Evolutionary conservation across 2,329 filamentous ascomycete species (phyloP), one percentile per base, ranked within the genome.

Genomic region (Coniosporium tulheliwenetii): DNA sequence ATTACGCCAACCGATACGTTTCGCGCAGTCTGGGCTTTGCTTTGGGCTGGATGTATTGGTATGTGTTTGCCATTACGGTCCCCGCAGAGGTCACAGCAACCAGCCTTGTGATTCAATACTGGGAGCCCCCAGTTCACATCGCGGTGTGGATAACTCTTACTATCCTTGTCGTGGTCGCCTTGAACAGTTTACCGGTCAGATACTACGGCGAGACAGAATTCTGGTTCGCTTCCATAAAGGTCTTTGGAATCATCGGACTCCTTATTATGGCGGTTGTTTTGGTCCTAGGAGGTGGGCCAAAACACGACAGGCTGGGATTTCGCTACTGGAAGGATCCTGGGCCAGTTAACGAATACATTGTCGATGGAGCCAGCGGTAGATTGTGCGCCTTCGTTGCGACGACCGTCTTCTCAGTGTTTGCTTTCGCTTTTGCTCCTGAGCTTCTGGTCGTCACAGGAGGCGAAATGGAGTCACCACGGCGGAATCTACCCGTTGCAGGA

Each of bases 291-390:
- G 19, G 19, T 26, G 66, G 75, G 2, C 69, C 75, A 0, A 72
- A 73, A 3, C 69, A 68, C 0, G 65, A 71, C 14, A 39, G 19
- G 19, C 19, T 26, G 19, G 80, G 80, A 2, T 84, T 84, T 55
- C 59, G 66, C 33, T 83, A 81, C 57, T 86, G 81, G 81, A 71
- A 64, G 40, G 58, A 76, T 30, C 80, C 81, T 0, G 79, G 77
- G 1, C 75, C 78, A 0, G 79, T 81, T 48, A 26, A 26, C 19
- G 19, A 26, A 26, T 26, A 26, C 7, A 26, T 26, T 26, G 19
- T 26, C 19, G 19, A 26, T 26, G 19, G 19, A 26, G 19, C 19
- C 19, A 26, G 19, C 19, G 19, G 19, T 7, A 26, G 19, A 26
- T 26, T 26, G 19, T 26, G 19, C 19, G 19, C 19, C 19, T 26